Base-by-base conservation (phyloP, 2,329 filamentous ascomycete species). In the Thelonectria rubi region DNA sequence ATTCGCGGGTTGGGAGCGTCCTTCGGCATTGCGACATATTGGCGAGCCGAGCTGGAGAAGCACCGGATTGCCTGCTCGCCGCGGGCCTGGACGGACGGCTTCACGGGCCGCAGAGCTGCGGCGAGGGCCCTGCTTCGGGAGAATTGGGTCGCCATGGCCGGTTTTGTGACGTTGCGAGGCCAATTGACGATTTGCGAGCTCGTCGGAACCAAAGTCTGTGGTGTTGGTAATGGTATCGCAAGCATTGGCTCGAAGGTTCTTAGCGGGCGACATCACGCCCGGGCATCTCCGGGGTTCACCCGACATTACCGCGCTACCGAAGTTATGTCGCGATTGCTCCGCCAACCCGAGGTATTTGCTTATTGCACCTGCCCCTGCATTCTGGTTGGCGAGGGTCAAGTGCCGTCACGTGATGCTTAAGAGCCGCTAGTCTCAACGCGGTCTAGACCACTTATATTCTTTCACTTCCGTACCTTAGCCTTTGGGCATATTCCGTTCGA, bases 1-100 rank as follows among this genome's bases (percentile, higher is more conserved):
- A 86, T 81, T 75, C 91, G 86, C 82, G 90, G 82, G 81, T 93
- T 92, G 62, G 85, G 82, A 47, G 81, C 79, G 61, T 90, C 85
- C 75, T 86, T 86, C 68, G 86, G 84, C 67, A 87, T 77, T 69
- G 82, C 81, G 75, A 89, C 85, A 73, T 78, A 70, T 77, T 77
- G 74, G 68, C 74, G 73, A 70, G 80, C 76, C 68, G 84, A 82
- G 57, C 77, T 81, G 63, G 81, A 81, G 75, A 88, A 76, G 79
- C 81, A 79, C 72, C 84, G 80, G 72, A 78, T 73, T 51, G 75
- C 74, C 68, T 78, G 76, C 26, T 78, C 76, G 65, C 70, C 78
- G 67, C 75, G 80, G 71, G 70, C 75, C 68, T 69, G 76, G 64
- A 80, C 74, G 68, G 78, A 78, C 55, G 80, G 77, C 70, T 78